These are phyloP conservation scores for Epicoccum nigrum DNA, from an alignment of 2,329 filamentous ascomycete species.

Conservation along the genomic window DNA sequence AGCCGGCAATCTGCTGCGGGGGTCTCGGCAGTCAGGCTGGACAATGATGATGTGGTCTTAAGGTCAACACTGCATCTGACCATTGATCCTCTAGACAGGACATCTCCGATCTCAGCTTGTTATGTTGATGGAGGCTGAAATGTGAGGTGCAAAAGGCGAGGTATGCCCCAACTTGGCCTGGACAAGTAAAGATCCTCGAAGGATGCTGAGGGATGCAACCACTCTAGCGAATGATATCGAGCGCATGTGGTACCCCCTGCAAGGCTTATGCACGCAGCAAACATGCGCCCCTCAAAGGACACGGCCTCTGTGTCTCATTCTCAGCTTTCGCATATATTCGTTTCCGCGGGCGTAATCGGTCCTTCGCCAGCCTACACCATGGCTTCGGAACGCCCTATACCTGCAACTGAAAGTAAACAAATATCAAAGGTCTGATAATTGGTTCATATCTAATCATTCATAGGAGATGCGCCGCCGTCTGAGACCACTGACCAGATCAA, in stretches of 20 bases:
- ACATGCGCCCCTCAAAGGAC: slow-evolving; percentile 5
- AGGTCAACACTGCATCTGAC: neutral
- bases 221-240: slow-evolving; percentile 2
- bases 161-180: neutral
- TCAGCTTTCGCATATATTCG: neutral
- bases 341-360: neutral
- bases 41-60: neutral
- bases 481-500: slow-evolving; percentile 5
- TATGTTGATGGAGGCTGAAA: neutral
- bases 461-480: neutral
- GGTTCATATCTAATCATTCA: slow-evolving; percentile 1
- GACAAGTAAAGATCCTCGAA: slow-evolving; percentile 4
- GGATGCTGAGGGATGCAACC: neutral
- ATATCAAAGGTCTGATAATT: slow-evolving; percentile 1
- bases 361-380: slow-evolving; percentile 8
- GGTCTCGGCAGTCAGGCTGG: no score
- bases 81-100: neutral
- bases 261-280: slow-evolving; percentile 1
- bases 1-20: no score
- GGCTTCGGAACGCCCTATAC: slow-evolving; percentile 1
- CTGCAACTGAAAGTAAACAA: slow-evolving; percentile 9
- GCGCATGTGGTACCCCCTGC: slow-evolving; percentile 1
- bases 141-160: neutral
- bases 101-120: neutral
- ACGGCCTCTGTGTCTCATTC: neutral